These are phyloP conservation scores for Claviceps spartinae DNA, from an alignment of 2,329 filamentous ascomycete genomes.

Conservation along the genomic window DNA sequence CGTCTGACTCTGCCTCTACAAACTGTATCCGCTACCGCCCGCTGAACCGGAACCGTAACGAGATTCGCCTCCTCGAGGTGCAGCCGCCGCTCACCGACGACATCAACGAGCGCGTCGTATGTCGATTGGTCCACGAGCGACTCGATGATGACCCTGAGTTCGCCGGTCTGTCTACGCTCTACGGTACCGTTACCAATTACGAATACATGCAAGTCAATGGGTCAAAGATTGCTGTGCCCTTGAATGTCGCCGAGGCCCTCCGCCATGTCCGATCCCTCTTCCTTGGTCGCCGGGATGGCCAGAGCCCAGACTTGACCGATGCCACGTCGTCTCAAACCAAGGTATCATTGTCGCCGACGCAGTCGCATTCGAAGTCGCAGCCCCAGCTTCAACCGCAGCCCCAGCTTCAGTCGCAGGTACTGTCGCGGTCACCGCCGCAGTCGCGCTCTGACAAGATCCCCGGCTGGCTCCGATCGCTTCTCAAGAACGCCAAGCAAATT, in stretches of 20 bases:
- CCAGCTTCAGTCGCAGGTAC: too few relatives aligned
- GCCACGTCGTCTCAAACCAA: too few relatives aligned
- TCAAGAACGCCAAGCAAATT: constrained; percentile 9
- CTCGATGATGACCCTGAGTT: constrained; percentile 15
- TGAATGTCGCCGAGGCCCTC: constrained; percentile 17
- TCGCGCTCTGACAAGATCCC: constrained; percentile 7
- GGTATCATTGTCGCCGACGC: neutral
- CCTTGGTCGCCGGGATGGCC: constrained; percentile 8
- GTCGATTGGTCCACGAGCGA: constrained; percentile 18
- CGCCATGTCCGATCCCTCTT: constrained; percentile 21
- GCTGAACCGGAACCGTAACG: constrained; percentile 12
- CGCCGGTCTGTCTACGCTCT: constrained; percentile 18
- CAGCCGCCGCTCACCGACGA: constrained; percentile 13
- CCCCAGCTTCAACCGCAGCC: neutral
- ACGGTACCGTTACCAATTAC: constrained; percentile 15
- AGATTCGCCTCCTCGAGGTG: constrained; percentile 21
- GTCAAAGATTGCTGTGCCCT: constrained; percentile 13
- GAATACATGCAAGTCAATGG: constrained; percentile 19
- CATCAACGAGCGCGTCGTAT: constrained; percentile 18
- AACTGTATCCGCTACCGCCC: constrained; percentile 8
- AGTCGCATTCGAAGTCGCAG: neutral
- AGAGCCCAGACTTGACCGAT: constrained; percentile 1
- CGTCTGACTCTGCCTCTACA: neutral
- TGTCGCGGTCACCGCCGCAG: constrained; percentile 9
- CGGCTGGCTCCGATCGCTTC: constrained; percentile 10